Evolutionary conservation across 306 rosid species (phyloP), one percentile per base, ranked within the genome.

Genomic region (Potentilla sterilis): DNA sequence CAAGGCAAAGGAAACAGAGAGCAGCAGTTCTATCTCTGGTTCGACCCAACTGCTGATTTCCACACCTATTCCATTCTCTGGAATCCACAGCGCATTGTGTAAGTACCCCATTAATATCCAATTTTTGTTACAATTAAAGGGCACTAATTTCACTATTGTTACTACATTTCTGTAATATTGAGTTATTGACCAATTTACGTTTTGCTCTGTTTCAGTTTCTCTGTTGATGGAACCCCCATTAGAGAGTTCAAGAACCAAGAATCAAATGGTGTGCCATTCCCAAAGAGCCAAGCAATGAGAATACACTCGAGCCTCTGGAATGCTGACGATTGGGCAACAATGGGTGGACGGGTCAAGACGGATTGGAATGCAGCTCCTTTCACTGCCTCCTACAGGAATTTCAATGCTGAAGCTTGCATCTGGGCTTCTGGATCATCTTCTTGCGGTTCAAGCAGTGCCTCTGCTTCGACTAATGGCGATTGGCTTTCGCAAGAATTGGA

Each of bases 251-350:
- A 91, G 81, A 91, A 91, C 81, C 43, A 67, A 58, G 97, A 86
- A 74, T 76, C 91, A 1, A 66, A 32, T 0, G 94, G 94, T 10
- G 76, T 89, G 5, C 84, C 87, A 6, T 91, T 86, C 42, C 97
- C 91, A 0, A 89, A 80, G 80, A 48, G 64, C 1, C 95, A 91
- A 15, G 65, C 91, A 4, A 87, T 91, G 95, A 85, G 88, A 34
- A 81, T 91, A 22, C 78, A 89, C 61, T 86, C 94, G 0, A 91
- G 91, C 58, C 73, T 91, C 0, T 91, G 92, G 97, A 87, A 89
- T 79, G 92, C 93, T 0, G 93, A 92, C 69, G 97, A 92, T 24
- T 92, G 93, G 97, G 97, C 96, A 2, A 92, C 96, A 2, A 88
- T 93, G 21, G 92, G 97, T 0, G 97, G 95, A 0, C 82, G 85